Base-by-base conservation (phyloP, 495 filamentous ascomycete species). In the Daldinia grandis region DNA sequence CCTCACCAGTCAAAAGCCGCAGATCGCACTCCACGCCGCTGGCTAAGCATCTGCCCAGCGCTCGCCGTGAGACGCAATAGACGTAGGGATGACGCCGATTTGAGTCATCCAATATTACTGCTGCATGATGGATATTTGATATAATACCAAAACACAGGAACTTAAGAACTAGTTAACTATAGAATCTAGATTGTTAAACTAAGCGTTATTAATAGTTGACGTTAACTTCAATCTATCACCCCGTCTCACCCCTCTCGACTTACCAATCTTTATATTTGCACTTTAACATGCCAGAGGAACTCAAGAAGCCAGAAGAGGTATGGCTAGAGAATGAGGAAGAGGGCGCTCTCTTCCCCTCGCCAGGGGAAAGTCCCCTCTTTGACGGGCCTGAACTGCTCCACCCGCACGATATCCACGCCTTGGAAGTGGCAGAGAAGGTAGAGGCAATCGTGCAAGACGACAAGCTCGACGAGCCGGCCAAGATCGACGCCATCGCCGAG, bases 401-500 rank as follows among this genome's bases (percentile, higher is more conserved):
- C 0, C 24, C 49, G 10, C 8, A n/a, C 10, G 24, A 51, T 3
- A 27, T 28, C 49, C 19, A 5, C 6, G 25, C 12, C 1, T 14
- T n/a, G 0, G 1, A 51, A 25, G 15, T 3, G 6, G 62, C 21
- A 0, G 37, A 64, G 27, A 28, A 19, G 1, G 51, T 35, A n/a
- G 37, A 56, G 24, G 14, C n/a, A 2, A 56, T 49, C 38, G 27
- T 21, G 17, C 37, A 35, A 5, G 62, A 64, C 37, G 51, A 47
- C 37, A 49, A 37, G 37, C 62, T 57, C 27, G 38, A 57, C 51
- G 50, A 56, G n/a, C 25, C 51, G 14, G 27, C 37, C 10, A 64
- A 64, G 14, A 64, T 64, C n/a, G 62, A 64, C 17, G 8, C 8
- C 0, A 56, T 64, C 25, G 50, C 62, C 27, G 28, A 44, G 27